Evolutionary conservation across 768 basidiomycete species (phyloP), one percentile per base, ranked within the genome.

Genomic region (Suillus americanus): DNA sequence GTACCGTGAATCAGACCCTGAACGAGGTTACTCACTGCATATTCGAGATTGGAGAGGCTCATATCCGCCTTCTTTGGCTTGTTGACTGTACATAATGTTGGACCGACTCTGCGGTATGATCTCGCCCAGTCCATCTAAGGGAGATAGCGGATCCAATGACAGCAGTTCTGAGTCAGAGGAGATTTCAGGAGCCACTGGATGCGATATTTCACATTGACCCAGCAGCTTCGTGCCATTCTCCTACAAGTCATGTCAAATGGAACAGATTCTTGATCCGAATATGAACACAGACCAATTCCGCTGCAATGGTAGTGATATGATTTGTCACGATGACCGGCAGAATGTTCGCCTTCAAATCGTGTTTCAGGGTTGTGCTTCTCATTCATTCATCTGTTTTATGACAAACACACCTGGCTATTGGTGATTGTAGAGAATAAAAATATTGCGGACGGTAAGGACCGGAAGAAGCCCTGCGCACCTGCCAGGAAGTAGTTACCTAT

Each of bases 281-380:
- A 30, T 28, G 7, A 13, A 12, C 40, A 78, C 81, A 71, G 35
- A 87, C 91, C 71, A 97, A 82, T 76, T 96, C 90, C 28, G 90
- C 94, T 45, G 95, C 93, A 66, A 99, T 95, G 16, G 95, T 97
- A n/a, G 95, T 94, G 0, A 92, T 95, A 74, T 94, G 93, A 75
- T 94, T 96, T 14, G 96, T 99, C 46, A 96, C 87, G 67, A 99
- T 91, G 4, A 89, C 93, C 0, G 96, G 96, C 2, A 97, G 79
- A 64, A 99, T 96, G 65, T 89, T 85, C 13, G 92, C 89, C 84
- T 82, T 75, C 46, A 67, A 63, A 54, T 72, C 62, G 35, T 60
- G 60, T 45, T 33, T 68, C 67, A 69, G 64, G 33, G 43, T 25
- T 41, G 18, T 3, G 25, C 38, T 59, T 41, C 40, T 59, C 3